Base-by-base conservation (phyloP, 1,139 yeast species). In the Candida anutae region DNA sequence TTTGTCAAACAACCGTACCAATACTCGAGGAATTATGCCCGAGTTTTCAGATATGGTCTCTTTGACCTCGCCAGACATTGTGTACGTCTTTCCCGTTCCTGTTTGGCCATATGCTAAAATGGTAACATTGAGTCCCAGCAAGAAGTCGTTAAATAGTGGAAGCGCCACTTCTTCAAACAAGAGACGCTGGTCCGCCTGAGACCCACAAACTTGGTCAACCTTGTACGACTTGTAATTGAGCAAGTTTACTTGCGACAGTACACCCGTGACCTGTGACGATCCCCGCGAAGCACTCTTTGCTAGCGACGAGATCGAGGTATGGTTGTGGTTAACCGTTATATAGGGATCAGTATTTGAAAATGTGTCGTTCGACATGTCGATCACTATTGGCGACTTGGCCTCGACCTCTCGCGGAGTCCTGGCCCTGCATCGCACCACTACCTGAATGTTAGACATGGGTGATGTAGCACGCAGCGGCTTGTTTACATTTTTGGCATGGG, bases 31-130 rank as follows among this genome's bases (percentile, higher is more conserved):
- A 28, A 79, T 76, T 2, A 81, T 67, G 5, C 93, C 93, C 1
- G 81, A 73, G 53, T 11, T 51, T 21, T 40, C 37, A 6, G 15
- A 6, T 6, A 6, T 22, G 19, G 23, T 6, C 22, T 24, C 16
- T 12, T 11, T 14, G 9, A 14, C 6, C 4, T 22, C 30, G 15
- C 94, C 94, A 43, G 85, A 74, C 94, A 85, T 84, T 3, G 95
- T 84, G 44, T 78, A 77, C 0, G 95, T 83, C 45, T 83, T 83
- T 3, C 95, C 94, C 0, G 94, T 79, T 6, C 94, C 94, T 0
- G 94, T 84, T 53, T 84, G 95, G 6, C 95, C 94, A 49, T 84
- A 84, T 0, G 94, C 94, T 43, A 84, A 68, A 4, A 85, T 68
- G 0, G 95, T 82, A 32, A 87, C 85, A 42, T 82, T 83, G 44